Conservation (phyloP, 2,329 filamentous ascomycete species). For the Drechslera avenae region DNA sequence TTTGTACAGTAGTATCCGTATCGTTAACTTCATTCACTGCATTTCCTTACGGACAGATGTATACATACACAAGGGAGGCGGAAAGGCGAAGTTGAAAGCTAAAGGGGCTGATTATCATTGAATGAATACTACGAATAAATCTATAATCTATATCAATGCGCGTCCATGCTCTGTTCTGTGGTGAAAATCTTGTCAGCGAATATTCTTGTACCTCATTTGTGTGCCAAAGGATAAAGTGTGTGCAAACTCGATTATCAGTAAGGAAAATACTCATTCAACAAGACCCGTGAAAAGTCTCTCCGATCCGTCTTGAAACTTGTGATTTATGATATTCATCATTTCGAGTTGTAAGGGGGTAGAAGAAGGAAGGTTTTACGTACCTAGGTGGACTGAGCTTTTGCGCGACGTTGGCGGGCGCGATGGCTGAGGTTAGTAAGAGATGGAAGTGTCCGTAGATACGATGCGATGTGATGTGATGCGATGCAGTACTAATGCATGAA, state of each 20-base stretch:
- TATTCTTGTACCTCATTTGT: too few relatives aligned
- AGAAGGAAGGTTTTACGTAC: not conserved
- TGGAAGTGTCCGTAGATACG: too few relatives aligned
- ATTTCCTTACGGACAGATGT: not conserved
- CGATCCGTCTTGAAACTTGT: constrained; percentile 47
- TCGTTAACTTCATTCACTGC: not conserved
- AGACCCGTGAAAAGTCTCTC: constrained; percentile 39
- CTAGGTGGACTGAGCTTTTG: not conserved
- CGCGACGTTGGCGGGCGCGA: not conserved
- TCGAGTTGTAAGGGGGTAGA: not conserved
- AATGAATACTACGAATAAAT: not conserved
- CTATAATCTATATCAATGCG: not conserved
- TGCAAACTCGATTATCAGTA: not conserved
- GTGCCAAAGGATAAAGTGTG: not conserved
- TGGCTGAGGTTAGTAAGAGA: not conserved
- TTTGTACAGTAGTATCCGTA: constrained; percentile 3
- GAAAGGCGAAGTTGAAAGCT: too few relatives aligned
- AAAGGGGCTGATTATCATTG: not conserved
- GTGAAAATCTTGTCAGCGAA: not conserved
- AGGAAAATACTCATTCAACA: constrained; percentile 27
- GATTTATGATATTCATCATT: constrained; percentile 36
- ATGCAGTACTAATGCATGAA: too few relatives aligned
- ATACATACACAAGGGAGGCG: not conserved
- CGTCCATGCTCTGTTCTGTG: not conserved
- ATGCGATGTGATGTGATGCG: too few relatives aligned